Conservation (phyloP, 352 stramenopile species). For the Aphanomyces euteiches region DNA sequence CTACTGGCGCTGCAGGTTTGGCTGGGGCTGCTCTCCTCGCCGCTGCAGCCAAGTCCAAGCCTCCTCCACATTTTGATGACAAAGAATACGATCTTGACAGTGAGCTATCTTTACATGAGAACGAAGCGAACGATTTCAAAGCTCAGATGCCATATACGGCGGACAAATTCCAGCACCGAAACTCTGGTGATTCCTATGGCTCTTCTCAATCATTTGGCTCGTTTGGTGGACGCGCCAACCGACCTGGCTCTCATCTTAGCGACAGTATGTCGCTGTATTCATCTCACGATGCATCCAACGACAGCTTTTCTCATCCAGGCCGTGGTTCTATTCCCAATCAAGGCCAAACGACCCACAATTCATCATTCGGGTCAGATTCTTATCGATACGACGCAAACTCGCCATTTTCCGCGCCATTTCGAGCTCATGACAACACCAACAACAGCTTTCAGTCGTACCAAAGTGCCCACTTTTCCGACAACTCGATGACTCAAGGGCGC, state of each 20-base stretch:
- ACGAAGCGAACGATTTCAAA: too few relatives aligned
- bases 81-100: constrained; percentile 15
- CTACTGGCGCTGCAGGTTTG: too few relatives aligned
- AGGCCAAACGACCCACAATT: too few relatives aligned
- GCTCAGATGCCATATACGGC: too few relatives aligned
- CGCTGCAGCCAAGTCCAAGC: too few relatives aligned
- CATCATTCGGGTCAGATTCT: too few relatives aligned
- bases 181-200: constrained; percentile 5
- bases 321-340: too few relatives aligned
- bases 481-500: background rate
- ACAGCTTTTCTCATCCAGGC: background rate
- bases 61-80: background rate
- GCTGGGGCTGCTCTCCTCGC: too few relatives aligned
- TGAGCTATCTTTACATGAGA: background rate
- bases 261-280: background rate
- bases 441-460: constrained; percentile 18
- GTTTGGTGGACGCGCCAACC: background rate
- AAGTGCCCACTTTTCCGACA: constrained; percentile 1
- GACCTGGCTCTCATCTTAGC: background rate
- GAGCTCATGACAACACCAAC: background rate
- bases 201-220: constrained; percentile 1
- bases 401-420: background rate
- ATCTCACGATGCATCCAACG: background rate
- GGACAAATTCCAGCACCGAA: background rate
- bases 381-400: background rate